These are phyloP conservation scores for Termitomyces heimii DNA, from an alignment of 768 basidiomycete species.

Conservation along the genomic window DNA sequence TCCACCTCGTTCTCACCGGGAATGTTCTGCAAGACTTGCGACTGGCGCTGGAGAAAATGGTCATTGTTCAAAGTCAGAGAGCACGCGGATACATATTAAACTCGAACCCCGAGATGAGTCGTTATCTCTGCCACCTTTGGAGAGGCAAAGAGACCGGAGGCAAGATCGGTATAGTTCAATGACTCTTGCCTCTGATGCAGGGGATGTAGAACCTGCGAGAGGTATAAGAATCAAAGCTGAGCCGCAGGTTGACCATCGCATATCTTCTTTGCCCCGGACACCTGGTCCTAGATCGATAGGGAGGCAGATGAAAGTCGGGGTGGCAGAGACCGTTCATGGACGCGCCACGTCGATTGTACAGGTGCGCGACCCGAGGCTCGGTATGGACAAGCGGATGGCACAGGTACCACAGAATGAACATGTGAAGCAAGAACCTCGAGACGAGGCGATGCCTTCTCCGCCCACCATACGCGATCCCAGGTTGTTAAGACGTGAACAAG, in stretches of 20 bases:
- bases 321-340: not conserved
- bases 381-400: not conserved
- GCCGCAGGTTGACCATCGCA: not conserved
- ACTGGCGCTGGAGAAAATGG: not conserved
- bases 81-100: not conserved
- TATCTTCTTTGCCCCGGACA: not conserved
- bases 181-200: not conserved
- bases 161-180: not conserved
- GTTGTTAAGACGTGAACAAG: not conserved
- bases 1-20: not conserved
- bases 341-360: not conserved
- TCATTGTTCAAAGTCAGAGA: not conserved
- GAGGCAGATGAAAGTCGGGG: not conserved
- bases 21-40: not conserved
- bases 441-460: not conserved
- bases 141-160: not conserved
- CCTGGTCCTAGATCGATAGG: not conserved
- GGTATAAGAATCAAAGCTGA: not conserved
- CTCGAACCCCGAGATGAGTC: not conserved
- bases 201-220: not conserved
- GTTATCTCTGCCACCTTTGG: not conserved
- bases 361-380: not conserved
- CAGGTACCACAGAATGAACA: not conserved
- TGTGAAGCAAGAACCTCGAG: constrained; percentile 10
- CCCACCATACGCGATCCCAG: not conserved